Conservation (phyloP, 2,329 filamentous ascomycete species). For the Pseudogymnoascus verrucosus region DNA sequence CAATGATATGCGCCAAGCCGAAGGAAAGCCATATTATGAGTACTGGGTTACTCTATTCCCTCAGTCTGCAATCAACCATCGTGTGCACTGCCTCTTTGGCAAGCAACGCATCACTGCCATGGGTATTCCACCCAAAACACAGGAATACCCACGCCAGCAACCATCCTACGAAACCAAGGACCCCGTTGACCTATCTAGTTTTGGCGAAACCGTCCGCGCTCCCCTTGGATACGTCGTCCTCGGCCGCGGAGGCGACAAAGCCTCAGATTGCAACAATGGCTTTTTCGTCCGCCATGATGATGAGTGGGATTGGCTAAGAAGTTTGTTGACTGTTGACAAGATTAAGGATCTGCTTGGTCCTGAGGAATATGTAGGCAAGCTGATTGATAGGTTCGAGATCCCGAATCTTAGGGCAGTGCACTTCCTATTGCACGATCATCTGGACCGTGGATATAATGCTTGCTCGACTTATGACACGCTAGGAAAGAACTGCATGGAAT, state of each 20-base stretch:
- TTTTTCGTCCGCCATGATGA: constrained; percentile 33
- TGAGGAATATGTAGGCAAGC: constrained; percentile 19
- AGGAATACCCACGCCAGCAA: constrained; percentile 6
- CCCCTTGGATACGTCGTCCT: constrained; percentile 28
- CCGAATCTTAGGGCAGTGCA: constrained; percentile 23
- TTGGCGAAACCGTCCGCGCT: constrained; percentile 21
- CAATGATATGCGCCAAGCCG: constrained; percentile 32
- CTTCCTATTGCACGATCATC: constrained; percentile 37
- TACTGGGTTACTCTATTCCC: constrained; percentile 24
- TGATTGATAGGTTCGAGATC: constrained; percentile 15
- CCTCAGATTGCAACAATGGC: constrained; percentile 30
- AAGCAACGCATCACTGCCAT: background rate
- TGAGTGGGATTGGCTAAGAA: constrained; percentile 34
- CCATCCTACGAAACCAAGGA: constrained; percentile 17
- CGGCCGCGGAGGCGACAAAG: constrained; percentile 33
- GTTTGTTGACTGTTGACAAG: constrained; percentile 20
- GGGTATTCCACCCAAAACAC: constrained; percentile 5
- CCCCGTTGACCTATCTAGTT: constrained; percentile 9
- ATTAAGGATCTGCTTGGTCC: constrained; percentile 22
- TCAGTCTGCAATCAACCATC: constrained; percentile 19
- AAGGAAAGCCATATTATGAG: constrained; percentile 23
- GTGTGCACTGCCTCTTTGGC: constrained; percentile 19
- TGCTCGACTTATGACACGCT: constrained; percentile 37
- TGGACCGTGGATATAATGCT: constrained; percentile 37
- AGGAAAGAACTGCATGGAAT: constrained; percentile 40